These are phyloP conservation scores for Venturia effusa DNA, from an alignment of 2,329 filamentous ascomycete species.

Conservation along the genomic window DNA sequence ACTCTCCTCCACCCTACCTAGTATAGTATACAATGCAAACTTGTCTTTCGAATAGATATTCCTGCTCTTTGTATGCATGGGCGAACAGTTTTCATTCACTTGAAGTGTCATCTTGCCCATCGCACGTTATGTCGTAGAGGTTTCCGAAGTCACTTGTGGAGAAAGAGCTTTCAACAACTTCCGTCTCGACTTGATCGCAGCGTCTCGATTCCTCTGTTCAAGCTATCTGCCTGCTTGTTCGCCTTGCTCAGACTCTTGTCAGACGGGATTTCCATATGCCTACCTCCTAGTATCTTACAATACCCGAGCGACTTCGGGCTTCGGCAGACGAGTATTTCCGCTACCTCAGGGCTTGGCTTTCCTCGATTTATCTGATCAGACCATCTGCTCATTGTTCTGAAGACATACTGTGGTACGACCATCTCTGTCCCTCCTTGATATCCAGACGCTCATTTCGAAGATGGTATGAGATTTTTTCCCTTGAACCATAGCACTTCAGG, in stretches of 20 bases:
- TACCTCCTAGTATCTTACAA: neutral
- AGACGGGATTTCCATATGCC: neutral
- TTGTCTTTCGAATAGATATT: no score
- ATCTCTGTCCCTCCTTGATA: neutral
- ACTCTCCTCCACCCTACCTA: no score
- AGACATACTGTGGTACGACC: neutral
- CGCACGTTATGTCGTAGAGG: no score
- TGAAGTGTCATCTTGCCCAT: no score
- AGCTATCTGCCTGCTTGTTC: neutral
- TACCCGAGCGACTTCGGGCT: constrained; percentile 1
- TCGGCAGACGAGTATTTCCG: neutral
- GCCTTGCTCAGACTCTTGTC: neutral
- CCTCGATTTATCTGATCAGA: neutral
- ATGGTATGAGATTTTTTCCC: neutral
- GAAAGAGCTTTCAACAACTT: neutral
- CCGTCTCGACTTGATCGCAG: neutral
- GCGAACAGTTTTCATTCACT: no score
- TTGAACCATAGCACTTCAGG: neutral
- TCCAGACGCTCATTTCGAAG: neutral
- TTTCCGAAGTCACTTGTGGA: no score
- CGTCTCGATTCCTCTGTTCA: neutral
- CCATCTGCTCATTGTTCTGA: neutral
- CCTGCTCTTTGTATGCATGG: no score
- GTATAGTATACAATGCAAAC: no score
- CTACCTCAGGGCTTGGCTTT: neutral